A percentile compares a stretch with the other conserved stretches of the same genome.
Evolutionary conservation across 1,139 yeast genomes (phyloP).

Genomic region (Pichia sp.): DNA sequence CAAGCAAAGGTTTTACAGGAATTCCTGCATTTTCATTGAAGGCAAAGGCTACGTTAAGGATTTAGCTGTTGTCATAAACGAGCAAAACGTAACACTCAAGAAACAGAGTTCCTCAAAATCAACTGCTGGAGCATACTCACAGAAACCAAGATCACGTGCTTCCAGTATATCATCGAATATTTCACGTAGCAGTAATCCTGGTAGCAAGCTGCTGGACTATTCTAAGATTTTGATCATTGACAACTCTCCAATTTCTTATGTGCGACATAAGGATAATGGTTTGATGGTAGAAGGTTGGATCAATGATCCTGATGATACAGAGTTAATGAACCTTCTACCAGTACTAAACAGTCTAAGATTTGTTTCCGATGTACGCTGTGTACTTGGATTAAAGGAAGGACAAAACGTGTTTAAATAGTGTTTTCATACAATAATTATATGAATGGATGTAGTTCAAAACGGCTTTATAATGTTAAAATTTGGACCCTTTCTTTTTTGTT

Average conservation of each 20-base stretch:
- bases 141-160: conserved; percentile 5
- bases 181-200: conserved; percentile 10
- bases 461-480: background rate
- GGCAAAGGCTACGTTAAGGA: conserved; percentile 88
- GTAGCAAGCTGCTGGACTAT: conserved; percentile 36
- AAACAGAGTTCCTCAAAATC: background rate
- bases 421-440: conserved; percentile 30
- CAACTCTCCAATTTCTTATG: conserved; percentile 86
- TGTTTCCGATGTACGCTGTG: conserved; percentile 79
- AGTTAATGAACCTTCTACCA: conserved; percentile 73
- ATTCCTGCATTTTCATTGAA: conserved; percentile 66
- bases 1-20: conserved; percentile 66
- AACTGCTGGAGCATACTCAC: background rate
- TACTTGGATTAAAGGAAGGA: conserved; percentile 71
- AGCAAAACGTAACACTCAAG: background rate
- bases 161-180: conserved; percentile 1
- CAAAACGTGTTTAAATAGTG: conserved; percentile 52
- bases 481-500: no score
- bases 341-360: conserved; percentile 70
- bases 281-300: conserved; percentile 97
- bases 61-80: conserved; percentile 36
- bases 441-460: conserved; percentile 12
- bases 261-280: conserved; percentile 79
- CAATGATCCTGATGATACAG: conserved; percentile 84
- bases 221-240: conserved; percentile 76